Base-by-base conservation (phyloP, 2,329 filamentous ascomycete species). In the Ophiostoma perfectum region DNA sequence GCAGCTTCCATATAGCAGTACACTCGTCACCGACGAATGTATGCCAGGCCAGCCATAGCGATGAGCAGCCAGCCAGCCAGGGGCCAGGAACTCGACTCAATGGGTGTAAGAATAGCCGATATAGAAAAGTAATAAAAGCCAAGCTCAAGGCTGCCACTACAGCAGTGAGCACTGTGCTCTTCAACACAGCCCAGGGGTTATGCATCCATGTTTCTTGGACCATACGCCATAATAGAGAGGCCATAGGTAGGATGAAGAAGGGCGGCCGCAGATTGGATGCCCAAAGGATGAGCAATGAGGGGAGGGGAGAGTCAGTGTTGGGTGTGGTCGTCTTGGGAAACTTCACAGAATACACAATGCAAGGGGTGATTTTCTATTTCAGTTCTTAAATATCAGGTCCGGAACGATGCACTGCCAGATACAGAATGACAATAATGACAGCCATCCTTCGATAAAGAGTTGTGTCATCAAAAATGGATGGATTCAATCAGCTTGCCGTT, bases 61-160 rank as follows among this genome's bases (percentile, higher is more conserved):
- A 71, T 4, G 75, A 74, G 41, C 73, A 74, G 70, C 71, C 73
- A 63, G 74, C 73, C 44, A 74, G 68, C 66, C 72, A 70, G 2
- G 77, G 77, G 0, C 77, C 77, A 0, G 78, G 77, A 18, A 75
- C 76, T 7, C 67, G 65, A 4, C 72, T 66, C 18, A 79, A 74
- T 1, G 78, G 77, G 68, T 78, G 78, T 0, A 83, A 70, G 49
- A 73, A 74, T 0, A 83, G 70, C 14, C 58, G 36, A 11, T 62
- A 62, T 5, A 62, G 12, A 16, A 36, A 41, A 12, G 11, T 6
- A 14, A 9, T 36, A 16, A 62, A 38, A 8, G n/a, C n/a, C 8
- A 41, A 7, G 2, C 11, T 41, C 5, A 39, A 3, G 11, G 38
- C n/a, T n/a, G 36, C 38, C 38, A 62, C 4, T n/a, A 7, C 18